A percentile compares a stretch with the other conserved stretches of the same genome.
These are phyloP conservation scores for Adiantum capillusveneris DNA, from an alignment of 75 land plant genomes.

Conservation along the genomic window DNA sequence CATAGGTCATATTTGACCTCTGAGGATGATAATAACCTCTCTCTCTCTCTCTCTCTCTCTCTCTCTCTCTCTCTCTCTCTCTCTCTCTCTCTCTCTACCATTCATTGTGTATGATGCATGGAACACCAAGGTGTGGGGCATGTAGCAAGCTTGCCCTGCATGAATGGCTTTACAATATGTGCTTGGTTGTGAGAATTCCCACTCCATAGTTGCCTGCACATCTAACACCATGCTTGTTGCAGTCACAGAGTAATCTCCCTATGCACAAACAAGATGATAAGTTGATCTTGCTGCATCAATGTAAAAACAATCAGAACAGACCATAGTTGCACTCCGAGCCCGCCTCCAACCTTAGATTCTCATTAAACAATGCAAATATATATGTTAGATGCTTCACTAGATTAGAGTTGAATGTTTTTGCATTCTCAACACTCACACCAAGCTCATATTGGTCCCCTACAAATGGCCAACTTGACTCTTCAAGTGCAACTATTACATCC, in stretches of 20 bases:
- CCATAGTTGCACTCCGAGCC: conserved; percentile 64
- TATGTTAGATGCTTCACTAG: conserved; percentile 49
- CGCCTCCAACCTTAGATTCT: conserved; percentile 49
- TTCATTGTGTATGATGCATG: conserved; percentile 72
- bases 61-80: no score
- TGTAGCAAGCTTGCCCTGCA: conserved; percentile 40
- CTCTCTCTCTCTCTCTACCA: no score
- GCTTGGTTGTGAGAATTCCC: conserved; percentile 45
- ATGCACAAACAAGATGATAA: neutral
- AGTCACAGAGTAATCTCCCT: neutral
- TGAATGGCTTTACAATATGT: conserved; percentile 53
- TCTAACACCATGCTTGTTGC: neutral
- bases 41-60: no score
- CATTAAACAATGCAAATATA: conserved; percentile 67
- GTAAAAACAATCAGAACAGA: conserved; percentile 21
- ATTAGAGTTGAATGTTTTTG: conserved; percentile 47
- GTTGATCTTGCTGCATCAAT: no score
- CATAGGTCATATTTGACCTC: no score
- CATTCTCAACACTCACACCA: conserved; percentile 36
- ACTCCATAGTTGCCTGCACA: conserved; percentile 50
- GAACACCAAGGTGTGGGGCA: conserved; percentile 38
- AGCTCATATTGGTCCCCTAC: conserved; percentile 41
- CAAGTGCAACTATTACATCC: conserved; percentile 50
- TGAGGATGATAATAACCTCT: no score
- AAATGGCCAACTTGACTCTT: conserved; percentile 85